Evolutionary conservation across 1,284 basidiomycete genomes (phyloP), one percentile per base, ranked within the genome.

Genomic region (Rhodotorula sp.): DNA sequence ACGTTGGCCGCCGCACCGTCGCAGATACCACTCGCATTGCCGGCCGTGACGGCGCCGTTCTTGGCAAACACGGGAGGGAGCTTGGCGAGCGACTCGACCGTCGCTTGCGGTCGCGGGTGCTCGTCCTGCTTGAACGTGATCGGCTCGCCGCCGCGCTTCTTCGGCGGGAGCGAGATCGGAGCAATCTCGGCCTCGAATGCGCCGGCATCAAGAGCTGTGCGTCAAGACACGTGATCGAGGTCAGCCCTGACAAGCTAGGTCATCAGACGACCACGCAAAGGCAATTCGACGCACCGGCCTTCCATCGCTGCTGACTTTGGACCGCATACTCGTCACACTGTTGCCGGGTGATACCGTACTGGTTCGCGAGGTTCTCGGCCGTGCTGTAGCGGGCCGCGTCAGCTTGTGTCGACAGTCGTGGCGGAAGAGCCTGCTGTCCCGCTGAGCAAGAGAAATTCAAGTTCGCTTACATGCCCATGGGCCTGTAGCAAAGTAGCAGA

Each of bases 1-100:
- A 99, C 89, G 76, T 98, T 85, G 23, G 95, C 95, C 58, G 92
- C 94, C n/a, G 95, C 97, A 80, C 95, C 95, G 80, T 99, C 97
- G 26, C 68, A 72, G 80, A 99, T 84, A 66, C 89, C 92, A n/a
- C 90, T 92, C 5, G 95, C 92, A 84, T 99, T 99, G 71, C 94
- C 95, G 67, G 95, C 90, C 26, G 94, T 97, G 80, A 99, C 93
- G 61, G 87, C 89, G 66, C 95, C 95, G 75, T 90, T 86, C 84
- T 86, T 86, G 76, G 91, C 91, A 87, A 99, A 99, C 38, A 91
- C 90, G 60, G 92, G 89, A 74, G 88, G 88, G 66, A 99, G 86
- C 45, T 88, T 85, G 60, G 91, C 92, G 76, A 98, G 87, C 83
- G 95, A 93, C 77, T 97, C 93, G 81, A 90, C 92, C 77, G 95